Evolutionary conservation across 2,329 filamentous ascomycete species (phyloP), one percentile per base, ranked within the genome.

Genomic region (Xenoacremonium recifei): DNA sequence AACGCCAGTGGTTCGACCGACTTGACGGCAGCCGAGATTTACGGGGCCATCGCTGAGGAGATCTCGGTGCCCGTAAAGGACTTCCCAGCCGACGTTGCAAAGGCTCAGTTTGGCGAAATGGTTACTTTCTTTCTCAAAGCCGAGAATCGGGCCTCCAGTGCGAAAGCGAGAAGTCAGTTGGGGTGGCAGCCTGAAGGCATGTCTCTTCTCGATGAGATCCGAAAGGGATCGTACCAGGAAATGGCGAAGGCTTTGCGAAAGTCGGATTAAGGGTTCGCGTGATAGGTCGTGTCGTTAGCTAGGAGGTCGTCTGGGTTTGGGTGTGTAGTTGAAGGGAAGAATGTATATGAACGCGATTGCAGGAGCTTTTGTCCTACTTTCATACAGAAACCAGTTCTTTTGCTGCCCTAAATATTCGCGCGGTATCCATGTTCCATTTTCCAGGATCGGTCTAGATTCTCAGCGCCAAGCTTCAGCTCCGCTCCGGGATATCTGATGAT

Each of bases 141-240:
- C 4, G 57, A 63, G 44, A 67, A 65, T 44, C 56, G 62, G 5
- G 60, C 61, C 5, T 63, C 61, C 3, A 60, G 55, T 33, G 53
- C 40, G 16, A 72, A 70, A 57, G 69, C 67, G 4, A 59, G 42
- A 42, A 53, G 50, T 32, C 56, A 63, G 54, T 47, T 73, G 38
- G 68, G 63, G 5, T 73, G 69, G 69, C 39, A 59, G 44, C 57
- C 64, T 2, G 53, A 51, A 29, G 61, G 55, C 35, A 44, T 53
- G 25, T 58, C 61, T 1, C 51, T 71, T 29, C 21, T 72, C 30
- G 62, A 64, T 27, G 68, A 71, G 11, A 51, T 45, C 9, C 23
- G 16, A 17, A 38, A 40, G 2, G 61, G 61, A 1, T 64, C 60
- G n/a, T 61, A 62, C 15, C 7, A 27, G 21, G 35, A 39, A 11